phyloP scores from a whole-genome alignment of 495 filamentous ascomycete genomes.

The Penicillium tannophilum region DNA sequence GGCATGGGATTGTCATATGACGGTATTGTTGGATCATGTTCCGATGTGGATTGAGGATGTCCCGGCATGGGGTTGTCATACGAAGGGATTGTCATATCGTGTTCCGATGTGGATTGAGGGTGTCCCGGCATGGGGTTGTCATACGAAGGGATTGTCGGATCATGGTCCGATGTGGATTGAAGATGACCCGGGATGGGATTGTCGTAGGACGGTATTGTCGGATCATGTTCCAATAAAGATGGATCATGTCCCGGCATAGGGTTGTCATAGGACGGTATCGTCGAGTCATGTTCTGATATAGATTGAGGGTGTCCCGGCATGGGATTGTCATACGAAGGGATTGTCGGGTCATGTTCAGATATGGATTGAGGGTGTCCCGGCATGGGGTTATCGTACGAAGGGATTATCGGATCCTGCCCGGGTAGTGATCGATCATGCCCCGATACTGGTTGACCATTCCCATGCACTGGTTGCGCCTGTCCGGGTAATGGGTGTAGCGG shows the following conservation, averaged over 20 bases:
- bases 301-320: background rate
- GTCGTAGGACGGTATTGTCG: no score
- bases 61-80: background rate
- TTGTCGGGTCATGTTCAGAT: background rate
- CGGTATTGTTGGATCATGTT: background rate
- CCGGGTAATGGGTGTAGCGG: background rate
- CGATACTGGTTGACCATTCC: background rate
- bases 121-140: background rate
- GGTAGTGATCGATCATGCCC: background rate
- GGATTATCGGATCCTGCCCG: no score
- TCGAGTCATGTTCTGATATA: background rate
- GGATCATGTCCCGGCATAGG: background rate
- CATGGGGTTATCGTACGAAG: no score
- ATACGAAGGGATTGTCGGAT: background rate
- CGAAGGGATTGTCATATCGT: background rate
- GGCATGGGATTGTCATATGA: background rate
- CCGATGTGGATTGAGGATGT: background rate
- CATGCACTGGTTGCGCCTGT: background rate
- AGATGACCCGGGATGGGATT: no score
- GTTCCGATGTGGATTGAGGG: background rate
- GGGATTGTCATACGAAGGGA: background rate
- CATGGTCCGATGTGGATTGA: background rate
- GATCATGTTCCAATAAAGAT: background rate
- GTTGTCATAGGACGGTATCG: no score
- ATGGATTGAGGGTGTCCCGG: background rate